Conservation (phyloP, 2,329 filamentous ascomycete genomes). For the Zymoseptoria pseudotritici region DNA sequence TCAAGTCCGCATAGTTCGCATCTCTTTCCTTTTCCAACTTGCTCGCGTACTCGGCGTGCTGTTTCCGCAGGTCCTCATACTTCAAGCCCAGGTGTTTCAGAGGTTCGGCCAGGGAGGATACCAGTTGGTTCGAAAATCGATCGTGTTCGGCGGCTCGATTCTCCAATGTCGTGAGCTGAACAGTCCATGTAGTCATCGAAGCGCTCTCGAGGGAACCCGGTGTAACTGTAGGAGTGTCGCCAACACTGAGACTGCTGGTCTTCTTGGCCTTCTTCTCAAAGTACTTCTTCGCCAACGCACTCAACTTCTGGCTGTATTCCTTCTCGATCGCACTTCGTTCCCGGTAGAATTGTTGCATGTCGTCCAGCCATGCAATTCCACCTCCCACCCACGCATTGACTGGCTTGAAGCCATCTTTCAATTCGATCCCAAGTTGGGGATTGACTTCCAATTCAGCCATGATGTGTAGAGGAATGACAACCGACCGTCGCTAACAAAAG, state of each 20-base stretch:
- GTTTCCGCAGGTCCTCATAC: conserved; percentile 89
- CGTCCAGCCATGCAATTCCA: conserved; percentile 90
- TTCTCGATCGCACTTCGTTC: conserved; percentile 92
- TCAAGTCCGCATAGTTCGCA: conserved; percentile 70
- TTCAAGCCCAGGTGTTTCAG: conserved; percentile 65
- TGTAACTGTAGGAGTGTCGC: conserved; percentile 85
- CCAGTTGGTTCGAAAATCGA: conserved; percentile 67
- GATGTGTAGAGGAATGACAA: not conserved
- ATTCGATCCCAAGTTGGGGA: conserved; percentile 84
- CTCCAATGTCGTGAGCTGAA: conserved; percentile 85
- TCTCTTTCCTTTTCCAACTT: conserved; percentile 90
- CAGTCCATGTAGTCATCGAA: conserved; percentile 93
- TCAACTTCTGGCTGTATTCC: conserved; percentile 87
- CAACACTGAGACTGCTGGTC: conserved; percentile 78
- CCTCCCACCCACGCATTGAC: conserved; percentile 85
- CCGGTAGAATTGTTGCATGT: conserved; percentile 95
- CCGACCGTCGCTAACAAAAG: not conserved
- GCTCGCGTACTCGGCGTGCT: conserved; percentile 77
- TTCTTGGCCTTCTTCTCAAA: conserved; percentile 95
- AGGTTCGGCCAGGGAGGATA: conserved; percentile 77
- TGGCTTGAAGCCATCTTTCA: conserved; percentile 97
- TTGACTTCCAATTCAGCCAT: conserved; percentile 79
- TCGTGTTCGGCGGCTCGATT: conserved; percentile 83
- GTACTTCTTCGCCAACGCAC: conserved; percentile 85
- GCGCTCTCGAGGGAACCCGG: conserved; percentile 94